Evolutionary conservation across 352 stramenopile genomes (phyloP).

Genomic region (Thalassiosira allenii): DNA sequence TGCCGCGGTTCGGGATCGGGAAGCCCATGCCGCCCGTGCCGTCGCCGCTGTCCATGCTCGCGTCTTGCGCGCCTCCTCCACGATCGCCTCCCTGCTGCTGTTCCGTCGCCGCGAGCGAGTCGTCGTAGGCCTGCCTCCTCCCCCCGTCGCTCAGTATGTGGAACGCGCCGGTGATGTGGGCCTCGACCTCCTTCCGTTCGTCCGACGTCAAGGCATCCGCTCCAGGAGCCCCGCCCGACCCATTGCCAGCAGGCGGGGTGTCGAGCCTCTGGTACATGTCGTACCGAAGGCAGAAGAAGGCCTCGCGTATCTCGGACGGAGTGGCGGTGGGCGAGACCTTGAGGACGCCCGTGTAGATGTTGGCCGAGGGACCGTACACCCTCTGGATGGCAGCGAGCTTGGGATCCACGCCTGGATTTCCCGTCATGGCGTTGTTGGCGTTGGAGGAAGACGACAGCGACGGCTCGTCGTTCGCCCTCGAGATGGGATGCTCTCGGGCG

Average conservation of each 20-base stretch:
- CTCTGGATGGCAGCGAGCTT: too few species aligned
- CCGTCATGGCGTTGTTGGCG: too few species aligned
- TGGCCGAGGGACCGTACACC: constrained; percentile 34
- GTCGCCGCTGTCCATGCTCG: too few species aligned
- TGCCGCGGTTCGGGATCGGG: too few species aligned
- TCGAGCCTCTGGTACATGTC: constrained; percentile 36
- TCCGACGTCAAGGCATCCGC: background rate
- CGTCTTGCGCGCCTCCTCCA: too few species aligned
- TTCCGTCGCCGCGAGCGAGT: background rate
- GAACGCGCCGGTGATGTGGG: constrained; percentile 34
- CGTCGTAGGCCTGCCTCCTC: constrained; percentile 30
- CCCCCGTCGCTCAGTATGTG: constrained; percentile 39
- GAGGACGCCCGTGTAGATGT: constrained; percentile 43
- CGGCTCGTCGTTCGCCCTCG: too few species aligned
- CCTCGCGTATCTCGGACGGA: constrained; percentile 44
- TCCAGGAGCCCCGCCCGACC: too few species aligned
- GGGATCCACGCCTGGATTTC: too few species aligned
- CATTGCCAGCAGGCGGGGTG: background rate
- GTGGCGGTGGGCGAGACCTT: constrained; percentile 16
- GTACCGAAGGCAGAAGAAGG: constrained; percentile 58
- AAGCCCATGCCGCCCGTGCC: too few species aligned
- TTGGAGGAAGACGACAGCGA: too few species aligned
- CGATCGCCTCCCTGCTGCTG: background rate
- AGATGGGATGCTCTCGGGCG: too few species aligned
- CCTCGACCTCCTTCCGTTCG: constrained; percentile 31